phyloP scores from a whole-genome alignment of 2,329 filamentous ascomycete species.

The Ascochyta pisi region DNA sequence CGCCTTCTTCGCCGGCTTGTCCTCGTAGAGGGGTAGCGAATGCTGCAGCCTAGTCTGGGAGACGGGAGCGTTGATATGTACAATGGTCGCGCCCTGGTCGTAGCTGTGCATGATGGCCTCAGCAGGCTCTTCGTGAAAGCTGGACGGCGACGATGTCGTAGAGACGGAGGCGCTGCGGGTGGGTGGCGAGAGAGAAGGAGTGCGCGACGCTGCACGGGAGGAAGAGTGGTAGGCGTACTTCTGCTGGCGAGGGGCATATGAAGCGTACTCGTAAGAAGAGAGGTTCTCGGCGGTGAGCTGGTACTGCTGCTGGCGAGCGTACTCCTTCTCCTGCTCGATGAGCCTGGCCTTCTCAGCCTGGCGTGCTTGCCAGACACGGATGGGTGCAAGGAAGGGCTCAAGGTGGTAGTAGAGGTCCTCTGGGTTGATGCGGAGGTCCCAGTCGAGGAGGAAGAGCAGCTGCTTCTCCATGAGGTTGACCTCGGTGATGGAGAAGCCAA shows the following conservation, averaged over 20 bases:
- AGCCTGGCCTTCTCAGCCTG: slow-evolving; percentile 61
- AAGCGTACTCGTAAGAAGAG: slow-evolving; percentile 44
- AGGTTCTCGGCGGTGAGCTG: slow-evolving; percentile 42
- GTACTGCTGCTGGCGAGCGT: slow-evolving; percentile 46
- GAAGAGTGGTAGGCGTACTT: slow-evolving; percentile 38
- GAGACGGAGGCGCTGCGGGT: slow-evolving; percentile 50
- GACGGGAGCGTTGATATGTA: slow-evolving; percentile 47
- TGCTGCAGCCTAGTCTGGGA: slow-evolving; percentile 30
- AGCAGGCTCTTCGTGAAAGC: slow-evolving; percentile 36
- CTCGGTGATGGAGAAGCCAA: slow-evolving; percentile 92
- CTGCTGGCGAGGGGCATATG: slow-evolving; percentile 31
- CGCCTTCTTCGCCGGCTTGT: slow-evolving; percentile 50
- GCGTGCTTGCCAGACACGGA: slow-evolving; percentile 67
- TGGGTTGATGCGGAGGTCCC: slow-evolving; percentile 86
- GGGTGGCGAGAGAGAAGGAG: slow-evolving; percentile 58
- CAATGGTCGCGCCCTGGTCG: slow-evolving; percentile 53
- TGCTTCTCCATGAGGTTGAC: slow-evolving; percentile 99
- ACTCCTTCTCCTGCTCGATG: slow-evolving; percentile 52
- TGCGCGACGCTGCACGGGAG: slow-evolving; percentile 53
- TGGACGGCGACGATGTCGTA: slow-evolving; percentile 43
- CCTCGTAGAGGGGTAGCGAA: slow-evolving; percentile 47
- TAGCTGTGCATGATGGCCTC: slow-evolving; percentile 49
- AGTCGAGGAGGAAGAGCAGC: slow-evolving; percentile 90
- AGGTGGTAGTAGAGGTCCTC: slow-evolving; percentile 87
- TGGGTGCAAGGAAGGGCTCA: slow-evolving; percentile 85